phyloP scores from a whole-genome alignment of 179 eudicot genomes.

The Sideroxylon spinosum region DNA sequence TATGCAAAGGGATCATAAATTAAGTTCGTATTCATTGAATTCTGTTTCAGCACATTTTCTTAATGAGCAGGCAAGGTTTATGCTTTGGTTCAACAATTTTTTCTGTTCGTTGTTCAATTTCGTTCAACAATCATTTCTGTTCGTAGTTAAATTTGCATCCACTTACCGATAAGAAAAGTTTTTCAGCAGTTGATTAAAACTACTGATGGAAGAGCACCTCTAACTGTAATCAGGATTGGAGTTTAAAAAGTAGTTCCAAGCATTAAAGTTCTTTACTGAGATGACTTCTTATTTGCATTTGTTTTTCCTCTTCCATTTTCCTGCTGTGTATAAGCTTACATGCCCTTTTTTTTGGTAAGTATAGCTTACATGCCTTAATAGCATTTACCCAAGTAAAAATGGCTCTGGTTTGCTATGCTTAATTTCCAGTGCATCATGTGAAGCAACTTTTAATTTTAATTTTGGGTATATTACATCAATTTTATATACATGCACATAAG shows the following conservation, averaged over 20 bases:
- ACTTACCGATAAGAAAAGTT: neutral
- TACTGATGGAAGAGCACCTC: neutral
- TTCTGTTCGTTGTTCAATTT: no score
- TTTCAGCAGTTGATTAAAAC: no score
- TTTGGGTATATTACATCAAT: neutral
- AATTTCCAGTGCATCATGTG: neutral
- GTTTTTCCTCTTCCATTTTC: neutral
- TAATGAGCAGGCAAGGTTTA: constrained; percentile 77
- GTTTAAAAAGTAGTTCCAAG: neutral
- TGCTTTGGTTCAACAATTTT: neutral
- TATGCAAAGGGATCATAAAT: constrained; percentile 91
- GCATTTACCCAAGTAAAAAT: neutral
- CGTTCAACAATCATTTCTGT: neutral
- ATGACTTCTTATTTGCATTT: no score
- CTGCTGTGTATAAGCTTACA: neutral
- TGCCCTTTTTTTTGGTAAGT: no score
- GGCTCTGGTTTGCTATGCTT: neutral
- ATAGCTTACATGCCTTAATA: neutral
- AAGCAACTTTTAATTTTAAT: neutral
- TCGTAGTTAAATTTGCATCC: neutral
- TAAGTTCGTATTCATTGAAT: constrained; percentile 94
- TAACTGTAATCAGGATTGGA: neutral
- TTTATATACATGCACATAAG: neutral
- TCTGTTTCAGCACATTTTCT: constrained; percentile 98
- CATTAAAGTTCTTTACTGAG: neutral